A percentile compares a stretch with the other conserved stretches of the same genome.
Conservation (phyloP, 2,329 filamentous ascomycete species). For the Aspergillus pseudotamarii region DNA sequence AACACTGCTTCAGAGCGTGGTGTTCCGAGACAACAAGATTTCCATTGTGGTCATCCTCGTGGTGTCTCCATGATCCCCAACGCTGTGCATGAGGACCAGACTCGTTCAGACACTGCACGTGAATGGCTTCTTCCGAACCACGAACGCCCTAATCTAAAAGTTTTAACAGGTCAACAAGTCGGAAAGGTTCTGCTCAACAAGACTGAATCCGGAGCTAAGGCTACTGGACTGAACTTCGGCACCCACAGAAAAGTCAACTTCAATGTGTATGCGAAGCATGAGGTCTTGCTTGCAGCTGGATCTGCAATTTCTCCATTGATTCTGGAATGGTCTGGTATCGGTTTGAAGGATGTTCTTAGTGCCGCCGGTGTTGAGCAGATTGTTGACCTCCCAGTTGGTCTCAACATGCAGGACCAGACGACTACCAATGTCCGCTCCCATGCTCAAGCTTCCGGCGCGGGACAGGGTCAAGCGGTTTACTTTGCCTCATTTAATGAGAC, state of each 20-base stretch:
- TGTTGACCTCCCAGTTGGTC: constrained; percentile 32
- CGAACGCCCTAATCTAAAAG: constrained; percentile 19
- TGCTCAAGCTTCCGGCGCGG: constrained; percentile 14
- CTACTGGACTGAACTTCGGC: constrained; percentile 32
- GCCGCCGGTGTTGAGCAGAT: constrained; percentile 20
- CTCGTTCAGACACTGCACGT: constrained; percentile 31
- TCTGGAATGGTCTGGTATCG: constrained; percentile 34
- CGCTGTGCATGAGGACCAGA: constrained; percentile 26
- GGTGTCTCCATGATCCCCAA: constrained; percentile 36
- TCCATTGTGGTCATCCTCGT: constrained; percentile 30
- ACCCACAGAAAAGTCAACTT: constrained; percentile 27
- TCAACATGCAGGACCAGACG: constrained; percentile 36
- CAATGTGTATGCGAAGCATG: constrained; percentile 24
- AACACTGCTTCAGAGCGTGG: constrained; percentile 17
- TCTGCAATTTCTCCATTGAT: constrained; percentile 31
- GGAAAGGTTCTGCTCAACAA: constrained; percentile 27
- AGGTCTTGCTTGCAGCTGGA: constrained; percentile 33
- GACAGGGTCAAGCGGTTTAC: constrained; percentile 31
- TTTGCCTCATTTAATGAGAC: constrained; percentile 33
- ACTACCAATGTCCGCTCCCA: constrained; percentile 24
- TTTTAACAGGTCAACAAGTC: constrained; percentile 32
- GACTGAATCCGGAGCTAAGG: constrained; percentile 13
- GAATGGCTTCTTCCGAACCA: constrained; percentile 32
- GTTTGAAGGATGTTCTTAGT: constrained; percentile 22
- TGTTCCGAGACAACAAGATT: constrained; percentile 22